Evolutionary conservation across 352 stramenopile species (phyloP).

Genomic region (Phytophthora nicotianae): DNA sequence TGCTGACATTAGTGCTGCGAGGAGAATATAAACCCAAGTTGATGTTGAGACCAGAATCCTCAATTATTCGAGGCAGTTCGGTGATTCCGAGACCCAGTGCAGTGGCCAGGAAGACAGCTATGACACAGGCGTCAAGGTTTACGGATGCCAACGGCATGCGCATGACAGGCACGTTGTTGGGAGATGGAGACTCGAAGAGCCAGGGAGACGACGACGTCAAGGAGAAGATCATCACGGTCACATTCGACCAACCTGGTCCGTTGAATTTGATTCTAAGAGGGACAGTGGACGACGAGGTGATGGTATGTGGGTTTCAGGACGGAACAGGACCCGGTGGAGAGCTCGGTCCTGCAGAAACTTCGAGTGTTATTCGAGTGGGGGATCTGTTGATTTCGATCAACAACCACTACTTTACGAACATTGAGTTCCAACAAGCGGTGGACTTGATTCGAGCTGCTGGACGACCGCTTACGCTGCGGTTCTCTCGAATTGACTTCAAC

Average conservation of each 20-base stretch:
- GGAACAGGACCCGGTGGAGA: conserved; percentile 29
- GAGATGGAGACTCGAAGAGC: conserved; percentile 49
- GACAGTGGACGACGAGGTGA: conserved; percentile 89
- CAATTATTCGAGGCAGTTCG: conserved; percentile 86
- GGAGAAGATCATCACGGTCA: conserved; percentile 90
- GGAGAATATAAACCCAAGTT: conserved; percentile 88
- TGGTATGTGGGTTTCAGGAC: conserved; percentile 85
- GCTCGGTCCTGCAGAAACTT: conserved; percentile 62
- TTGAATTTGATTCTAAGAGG: conserved; percentile 78
- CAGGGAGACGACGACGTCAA: conserved; percentile 75
- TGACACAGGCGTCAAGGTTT: conserved; percentile 69
- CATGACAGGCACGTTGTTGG: conserved; percentile 65
- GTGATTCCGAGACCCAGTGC: conserved; percentile 78
- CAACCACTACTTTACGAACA: conserved; percentile 88
- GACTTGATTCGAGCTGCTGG: conserved; percentile 73
- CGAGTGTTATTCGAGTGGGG: conserved; percentile 77
- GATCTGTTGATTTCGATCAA: conserved; percentile 90
- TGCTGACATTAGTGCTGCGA: conserved; percentile 82
- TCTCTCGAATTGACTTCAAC: conserved; percentile 73
- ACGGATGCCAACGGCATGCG: conserved; percentile 83
- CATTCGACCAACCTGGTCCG: conserved; percentile 78
- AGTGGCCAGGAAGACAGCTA: conserved; percentile 70
- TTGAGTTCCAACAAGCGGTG: conserved; percentile 81
- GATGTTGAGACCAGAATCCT: conserved; percentile 86
- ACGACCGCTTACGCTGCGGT: conserved; percentile 80